phyloP scores from a whole-genome alignment of 345 rosid species.

The Moricandia moricandioides region DNA sequence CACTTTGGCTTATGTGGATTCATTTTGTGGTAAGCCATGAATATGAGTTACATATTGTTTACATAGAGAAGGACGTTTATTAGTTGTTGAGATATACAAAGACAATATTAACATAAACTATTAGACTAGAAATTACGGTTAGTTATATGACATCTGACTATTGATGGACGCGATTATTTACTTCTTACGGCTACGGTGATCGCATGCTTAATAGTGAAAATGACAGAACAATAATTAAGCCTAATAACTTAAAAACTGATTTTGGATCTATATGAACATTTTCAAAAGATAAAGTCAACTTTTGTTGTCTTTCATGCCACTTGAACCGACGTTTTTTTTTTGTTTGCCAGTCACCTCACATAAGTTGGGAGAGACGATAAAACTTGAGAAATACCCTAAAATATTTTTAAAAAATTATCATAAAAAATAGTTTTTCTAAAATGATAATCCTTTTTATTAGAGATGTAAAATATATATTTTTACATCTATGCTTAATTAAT shows the following conservation, averaged over 20 bases:
- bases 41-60: too few species aligned
- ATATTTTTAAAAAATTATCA: too few species aligned
- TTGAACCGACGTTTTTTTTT: not conserved
- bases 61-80: too few species aligned
- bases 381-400: too few species aligned
- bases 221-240: constrained; percentile 3
- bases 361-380: not conserved
- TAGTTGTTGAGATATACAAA: not conserved
- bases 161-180: not conserved
- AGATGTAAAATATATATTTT: too few species aligned
- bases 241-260: not conserved
- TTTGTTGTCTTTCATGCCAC: not conserved
- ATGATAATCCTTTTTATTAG: too few species aligned
- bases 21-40: too few species aligned
- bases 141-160: too few species aligned
- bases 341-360: not conserved
- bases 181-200: not conserved
- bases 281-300: not conserved
- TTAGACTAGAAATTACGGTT: not conserved
- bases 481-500: too few species aligned
- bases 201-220: not conserved
- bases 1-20: not conserved
- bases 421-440: too few species aligned
- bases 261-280: constrained; percentile 7
- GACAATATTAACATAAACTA: not conserved